These are phyloP conservation scores for Grosmannia penicillata DNA, from an alignment of 2,329 filamentous ascomycete species.

Conservation along the genomic window DNA sequence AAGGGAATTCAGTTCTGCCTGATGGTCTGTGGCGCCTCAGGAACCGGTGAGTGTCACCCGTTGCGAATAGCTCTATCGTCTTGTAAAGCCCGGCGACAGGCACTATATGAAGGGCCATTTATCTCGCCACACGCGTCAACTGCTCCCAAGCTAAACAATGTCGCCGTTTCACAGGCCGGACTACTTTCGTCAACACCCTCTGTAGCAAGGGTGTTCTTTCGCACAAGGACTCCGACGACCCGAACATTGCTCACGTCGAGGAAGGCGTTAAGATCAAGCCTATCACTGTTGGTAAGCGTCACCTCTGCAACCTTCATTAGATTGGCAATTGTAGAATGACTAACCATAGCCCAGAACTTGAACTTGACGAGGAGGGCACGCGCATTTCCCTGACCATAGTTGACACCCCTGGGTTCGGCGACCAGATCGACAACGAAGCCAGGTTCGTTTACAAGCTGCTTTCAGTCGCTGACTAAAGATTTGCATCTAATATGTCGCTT, in stretches of 20 bases:
- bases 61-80: too few species aligned
- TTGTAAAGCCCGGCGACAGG: too few species aligned
- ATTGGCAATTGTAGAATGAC: not conserved
- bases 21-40: conserved; percentile 99
- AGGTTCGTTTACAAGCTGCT: conserved; percentile 40
- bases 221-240: conserved; percentile 88
- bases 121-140: too few species aligned
- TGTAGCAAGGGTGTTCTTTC: conserved; percentile 86
- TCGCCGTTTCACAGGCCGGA: conserved; percentile 51
- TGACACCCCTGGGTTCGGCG: conserved; percentile 94
- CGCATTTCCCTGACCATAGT: conserved; percentile 97
- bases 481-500: conserved; percentile 9
- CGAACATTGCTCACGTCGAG: conserved; percentile 76
- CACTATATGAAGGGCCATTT: too few species aligned
- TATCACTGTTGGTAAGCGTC: conserved; percentile 66
- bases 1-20: conserved; percentile 99
- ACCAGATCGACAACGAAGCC: conserved; percentile 98
- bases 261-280: conserved; percentile 98
- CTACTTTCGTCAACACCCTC: conserved; percentile 98
- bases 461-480: too few species aligned
- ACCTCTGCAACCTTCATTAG: not conserved
- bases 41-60: conserved; percentile 92
- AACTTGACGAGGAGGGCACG: conserved; percentile 95
- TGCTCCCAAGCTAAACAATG: conserved; percentile 9
- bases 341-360: conserved; percentile 48